Conservation (phyloP, 2,329 filamentous ascomycete genomes). For the Alternaria postmessia region DNA sequence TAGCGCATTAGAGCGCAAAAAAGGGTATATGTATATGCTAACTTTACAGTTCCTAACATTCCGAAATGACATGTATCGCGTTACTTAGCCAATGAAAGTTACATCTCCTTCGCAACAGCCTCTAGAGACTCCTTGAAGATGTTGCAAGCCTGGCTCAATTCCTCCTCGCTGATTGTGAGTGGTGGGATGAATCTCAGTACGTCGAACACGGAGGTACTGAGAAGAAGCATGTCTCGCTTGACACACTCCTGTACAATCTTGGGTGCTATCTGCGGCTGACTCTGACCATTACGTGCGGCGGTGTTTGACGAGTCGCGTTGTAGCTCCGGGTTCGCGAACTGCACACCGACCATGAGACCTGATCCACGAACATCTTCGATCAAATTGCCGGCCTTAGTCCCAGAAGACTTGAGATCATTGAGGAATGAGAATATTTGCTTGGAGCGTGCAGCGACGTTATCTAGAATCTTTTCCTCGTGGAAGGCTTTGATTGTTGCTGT, state of each 20-base stretch:
- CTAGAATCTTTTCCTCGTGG: conserved; percentile 38
- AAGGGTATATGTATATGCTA: conserved; percentile 1
- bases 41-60: neutral
- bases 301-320: conserved; percentile 32
- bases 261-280: conserved; percentile 35
- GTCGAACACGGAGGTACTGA: conserved; percentile 43
- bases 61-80: neutral
- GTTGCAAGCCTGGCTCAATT: conserved; percentile 32
- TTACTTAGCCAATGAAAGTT: neutral
- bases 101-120: conserved; percentile 37
- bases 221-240: conserved; percentile 40
- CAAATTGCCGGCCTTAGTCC: conserved; percentile 36
- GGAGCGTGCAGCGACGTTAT: conserved; percentile 39
- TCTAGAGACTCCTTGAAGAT: conserved; percentile 41
- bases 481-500: conserved; percentile 37
- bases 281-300: conserved; percentile 26
- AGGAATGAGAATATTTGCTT: conserved; percentile 40
- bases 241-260: conserved; percentile 40
- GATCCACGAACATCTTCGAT: conserved; percentile 41
- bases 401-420: conserved; percentile 30
- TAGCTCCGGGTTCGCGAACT: conserved; percentile 31
- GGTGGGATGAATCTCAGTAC: conserved; percentile 41
- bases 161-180: conserved; percentile 39
- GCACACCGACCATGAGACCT: conserved; percentile 41
- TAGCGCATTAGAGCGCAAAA: neutral